Percentiles rank a stretch among this genome's conserved stretches.
Evolutionary conservation across 331 rosid species (phyloP).

Genomic region (Malus hybrid): DNA sequence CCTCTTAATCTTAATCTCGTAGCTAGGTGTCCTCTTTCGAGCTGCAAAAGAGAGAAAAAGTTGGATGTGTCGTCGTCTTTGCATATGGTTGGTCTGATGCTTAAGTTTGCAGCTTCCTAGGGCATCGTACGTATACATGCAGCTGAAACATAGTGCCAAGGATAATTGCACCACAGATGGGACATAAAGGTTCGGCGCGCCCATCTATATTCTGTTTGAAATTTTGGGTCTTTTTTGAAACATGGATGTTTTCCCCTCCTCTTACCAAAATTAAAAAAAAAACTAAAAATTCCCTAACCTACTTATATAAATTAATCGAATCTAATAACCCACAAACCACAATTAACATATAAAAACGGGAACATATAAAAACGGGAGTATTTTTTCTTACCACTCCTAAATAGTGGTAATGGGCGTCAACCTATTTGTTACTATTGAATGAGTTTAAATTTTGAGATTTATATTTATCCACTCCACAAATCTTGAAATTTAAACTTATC

Average conservation of each 20-base stretch:
- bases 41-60: too few species aligned
- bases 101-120: constrained; percentile 43
- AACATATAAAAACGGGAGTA: neutral
- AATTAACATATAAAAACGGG: constrained; percentile 1
- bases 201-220: constrained; percentile 25
- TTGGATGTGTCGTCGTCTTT: constrained; percentile 7
- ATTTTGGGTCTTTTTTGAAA: constrained; percentile 16
- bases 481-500: too few species aligned
- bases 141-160: constrained; percentile 25
- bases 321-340: constrained; percentile 9
- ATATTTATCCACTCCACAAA: too few species aligned
- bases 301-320: neutral
- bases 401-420: too few species aligned
- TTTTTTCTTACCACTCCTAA: too few species aligned
- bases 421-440: too few species aligned
- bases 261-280: constrained; percentile 23
- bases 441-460: too few species aligned
- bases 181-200: constrained; percentile 64
- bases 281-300: neutral
- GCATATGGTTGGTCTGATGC: constrained; percentile 21
- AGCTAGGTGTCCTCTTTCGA: too few species aligned
- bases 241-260: constrained; percentile 15
- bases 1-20: too few species aligned
- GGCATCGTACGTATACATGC: constrained; percentile 3
- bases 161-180: constrained; percentile 31